These are phyloP conservation scores for Paecilomyces sp. DNA, from an alignment of 2,329 filamentous ascomycete genomes.

Conservation along the genomic window DNA sequence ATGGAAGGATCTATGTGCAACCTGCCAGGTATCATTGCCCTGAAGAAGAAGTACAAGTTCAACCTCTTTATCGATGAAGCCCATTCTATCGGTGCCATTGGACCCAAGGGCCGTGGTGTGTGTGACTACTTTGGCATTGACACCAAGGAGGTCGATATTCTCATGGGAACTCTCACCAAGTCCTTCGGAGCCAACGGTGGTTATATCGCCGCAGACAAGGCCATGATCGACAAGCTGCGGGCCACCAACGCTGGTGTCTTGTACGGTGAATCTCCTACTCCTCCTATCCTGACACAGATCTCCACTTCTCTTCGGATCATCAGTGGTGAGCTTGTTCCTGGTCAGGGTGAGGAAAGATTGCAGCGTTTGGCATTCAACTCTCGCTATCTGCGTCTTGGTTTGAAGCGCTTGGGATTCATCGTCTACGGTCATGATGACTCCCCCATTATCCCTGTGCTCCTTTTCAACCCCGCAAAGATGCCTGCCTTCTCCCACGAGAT, in stretches of 20 bases:
- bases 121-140: conserved; percentile 97
- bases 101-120: conserved; percentile 80
- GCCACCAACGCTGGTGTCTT: conserved; percentile 78
- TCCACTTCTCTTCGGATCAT: conserved; percentile 81
- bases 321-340: conserved; percentile 75
- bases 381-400: conserved; percentile 89
- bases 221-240: conserved; percentile 86
- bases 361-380: conserved; percentile 98
- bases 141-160: conserved; percentile 78
- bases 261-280: conserved; percentile 80
- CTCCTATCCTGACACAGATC: conserved; percentile 87
- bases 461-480: conserved; percentile 99
- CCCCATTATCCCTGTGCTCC: conserved; percentile 86
- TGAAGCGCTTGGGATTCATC: conserved; percentile 95
- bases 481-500: conserved; percentile 97
- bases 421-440: conserved; percentile 97
- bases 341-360: conserved; percentile 90
- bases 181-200: conserved; percentile 98
- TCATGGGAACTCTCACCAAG: conserved; percentile 98
- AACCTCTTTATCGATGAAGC: conserved; percentile 93
- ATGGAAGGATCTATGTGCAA: conserved; percentile 99
- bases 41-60: conserved; percentile 97
- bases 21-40: conserved; percentile 74
- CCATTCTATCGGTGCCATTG: conserved; percentile 89
- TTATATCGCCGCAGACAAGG: conserved; percentile 83